Evolutionary conservation across 1,139 yeast species (phyloP).

Genomic region (Suhomyces yuchorum): DNA sequence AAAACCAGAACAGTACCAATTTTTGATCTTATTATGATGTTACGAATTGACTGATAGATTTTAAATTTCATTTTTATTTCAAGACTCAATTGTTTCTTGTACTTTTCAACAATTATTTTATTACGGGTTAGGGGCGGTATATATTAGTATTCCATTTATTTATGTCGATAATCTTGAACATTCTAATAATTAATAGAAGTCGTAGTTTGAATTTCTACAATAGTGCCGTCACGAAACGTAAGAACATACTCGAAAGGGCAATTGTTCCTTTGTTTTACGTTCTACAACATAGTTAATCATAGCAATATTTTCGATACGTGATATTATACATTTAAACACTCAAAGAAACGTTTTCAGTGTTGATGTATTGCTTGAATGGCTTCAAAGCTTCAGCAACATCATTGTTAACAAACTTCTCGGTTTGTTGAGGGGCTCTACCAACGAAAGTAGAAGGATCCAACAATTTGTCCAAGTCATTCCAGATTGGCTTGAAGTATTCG

Average conservation of each 20-base stretch:
- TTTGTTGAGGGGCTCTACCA: slow-evolving; percentile 98
- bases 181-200: not conserved
- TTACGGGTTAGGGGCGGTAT: not conserved
- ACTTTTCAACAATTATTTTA: not conserved
- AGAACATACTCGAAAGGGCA: no score
- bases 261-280: no score
- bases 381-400: slow-evolving; percentile 84
- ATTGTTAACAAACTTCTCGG: slow-evolving; percentile 83
- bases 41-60: slow-evolving; percentile 2
- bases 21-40: not conserved
- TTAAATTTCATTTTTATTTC: not conserved
- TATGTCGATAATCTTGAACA: not conserved
- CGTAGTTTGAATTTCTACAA: no score
- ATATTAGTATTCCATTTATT: not conserved
- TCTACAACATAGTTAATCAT: no score
- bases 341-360: slow-evolving; percentile 60
- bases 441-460: slow-evolving; percentile 93
- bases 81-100: not conserved
- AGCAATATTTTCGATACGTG: no score
- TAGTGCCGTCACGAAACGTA: no score
- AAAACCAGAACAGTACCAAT: not conserved
- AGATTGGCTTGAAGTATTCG: slow-evolving; percentile 85
- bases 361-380: slow-evolving; percentile 63
- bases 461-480: slow-evolving; percentile 75
- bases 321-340: slow-evolving; percentile 31